Evolutionary conservation across 306 rosid genomes (phyloP).

Genomic region (Vicia villosa): DNA sequence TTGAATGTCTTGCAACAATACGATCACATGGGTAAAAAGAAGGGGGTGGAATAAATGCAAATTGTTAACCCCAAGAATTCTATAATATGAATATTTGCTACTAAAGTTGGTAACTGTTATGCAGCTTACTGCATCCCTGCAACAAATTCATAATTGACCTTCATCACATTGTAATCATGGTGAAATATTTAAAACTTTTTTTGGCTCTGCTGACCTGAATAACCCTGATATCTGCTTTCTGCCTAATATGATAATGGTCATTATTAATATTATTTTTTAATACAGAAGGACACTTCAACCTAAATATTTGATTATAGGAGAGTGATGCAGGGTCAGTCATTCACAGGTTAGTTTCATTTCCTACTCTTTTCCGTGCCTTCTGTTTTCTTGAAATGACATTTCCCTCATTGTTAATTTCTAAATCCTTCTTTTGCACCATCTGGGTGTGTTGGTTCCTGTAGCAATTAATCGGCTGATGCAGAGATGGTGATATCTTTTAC

Average conservation of each 20-base stretch:
- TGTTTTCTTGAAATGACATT: conserved; percentile 12
- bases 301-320: conserved; percentile 23
- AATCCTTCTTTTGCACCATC: conserved; percentile 15
- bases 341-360: conserved; percentile 39
- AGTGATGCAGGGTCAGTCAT: conserved; percentile 12
- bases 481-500: conserved; percentile 13
- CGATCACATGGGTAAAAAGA: not conserved
- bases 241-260: conserved; percentile 4
- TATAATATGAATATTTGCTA: conserved; percentile 10
- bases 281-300: conserved; percentile 61
- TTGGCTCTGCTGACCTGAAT: conserved; percentile 18
- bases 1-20: conserved; percentile 8
- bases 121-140: conserved; percentile 1
- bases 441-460: conserved; percentile 24
- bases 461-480: not conserved
- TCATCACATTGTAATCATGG: not conserved
- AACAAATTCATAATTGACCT: conserved; percentile 1
- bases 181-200: not conserved
- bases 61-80: conserved; percentile 9
- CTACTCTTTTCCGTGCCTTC: conserved; percentile 1
- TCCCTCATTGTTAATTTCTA: conserved; percentile 9
- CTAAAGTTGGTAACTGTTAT: conserved; percentile 21
- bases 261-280: not conserved
- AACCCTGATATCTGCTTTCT: conserved; percentile 26
- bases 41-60: not conserved